Percentiles rank a stretch among this genome's conserved stretches.
These are phyloP conservation scores for Phaeophleospora eucalypticola DNA, from an alignment of 2,329 filamentous ascomycete species.

Conservation along the genomic window DNA sequence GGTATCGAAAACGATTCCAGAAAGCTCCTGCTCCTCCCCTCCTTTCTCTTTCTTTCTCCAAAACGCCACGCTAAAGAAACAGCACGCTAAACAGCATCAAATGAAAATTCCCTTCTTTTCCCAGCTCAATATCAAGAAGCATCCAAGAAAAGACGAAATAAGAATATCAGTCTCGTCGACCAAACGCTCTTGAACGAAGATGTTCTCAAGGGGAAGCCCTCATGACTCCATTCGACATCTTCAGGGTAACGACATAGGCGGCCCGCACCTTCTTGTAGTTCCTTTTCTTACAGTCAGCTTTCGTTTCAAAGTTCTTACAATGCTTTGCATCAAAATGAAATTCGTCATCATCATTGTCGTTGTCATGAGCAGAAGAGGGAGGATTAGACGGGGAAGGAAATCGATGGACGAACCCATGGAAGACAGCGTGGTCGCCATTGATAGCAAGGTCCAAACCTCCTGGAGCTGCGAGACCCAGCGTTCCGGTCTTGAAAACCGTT, in stretches of 20 bases:
- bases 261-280: conserved; percentile 6
- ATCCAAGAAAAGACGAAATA: not conserved
- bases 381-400: not conserved
- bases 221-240: conserved; percentile 9
- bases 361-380: not conserved
- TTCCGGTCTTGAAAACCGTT: conserved; percentile 25
- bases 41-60: too few species aligned
- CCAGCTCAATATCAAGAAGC: not conserved
- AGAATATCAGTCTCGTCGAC: not conserved
- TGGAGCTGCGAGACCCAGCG: conserved; percentile 24
- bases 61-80: not conserved
- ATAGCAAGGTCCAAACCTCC: conserved; percentile 31
- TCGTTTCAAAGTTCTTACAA: conserved; percentile 5
- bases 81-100: not conserved
- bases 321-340: not conserved
- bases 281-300: conserved; percentile 13
- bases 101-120: not conserved
- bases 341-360: not conserved
- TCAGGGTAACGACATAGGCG: conserved; percentile 14
- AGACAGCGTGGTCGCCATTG: conserved; percentile 31
- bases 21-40: too few species aligned
- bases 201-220: not conserved
- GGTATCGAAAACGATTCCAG: not conserved
- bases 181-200: not conserved
- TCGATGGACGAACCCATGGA: conserved; percentile 23